Evolutionary conservation across 2,329 filamentous ascomycete genomes (phyloP), one percentile per base, ranked within the genome.

Genomic region (Hypoxylon sp.): DNA sequence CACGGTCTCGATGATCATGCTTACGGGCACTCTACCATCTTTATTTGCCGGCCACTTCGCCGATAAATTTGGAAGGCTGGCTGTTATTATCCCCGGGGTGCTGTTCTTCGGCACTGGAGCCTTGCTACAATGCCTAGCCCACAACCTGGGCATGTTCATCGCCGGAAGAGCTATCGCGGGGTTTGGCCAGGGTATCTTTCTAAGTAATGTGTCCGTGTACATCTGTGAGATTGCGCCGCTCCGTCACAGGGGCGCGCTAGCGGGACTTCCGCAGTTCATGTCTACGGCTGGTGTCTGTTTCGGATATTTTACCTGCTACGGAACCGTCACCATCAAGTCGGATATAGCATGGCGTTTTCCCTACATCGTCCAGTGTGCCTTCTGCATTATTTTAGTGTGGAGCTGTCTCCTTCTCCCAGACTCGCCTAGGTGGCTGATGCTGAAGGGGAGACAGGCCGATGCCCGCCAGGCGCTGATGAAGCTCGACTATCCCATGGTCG

Each of bases 241-340:
- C 0, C 75, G 74, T 3, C 73, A 77, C 3, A 76, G 87, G 26
- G 87, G 86, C 0, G 76, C 79, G 0, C 71, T 89, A 1, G 80
- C 82, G 0, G 82, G 83, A 0, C 73, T 83, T 3, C 83, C 85
- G 0, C 86, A 89, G 65, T 77, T 88, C 50, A 71, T 85, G 46
- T 79, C 80, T 2, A 82, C 81, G 0, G 50, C 81, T 1, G 86
- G 84, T 0, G 72, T 89, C 2, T 82, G 82, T 8, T 48, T 79
- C 0, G 87, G 87, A 0, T 89, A 86, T 66, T 89, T 90, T 67
- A 81, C 80, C 8, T 88, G 85, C 72, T 89, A 89, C 65, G 85
- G 84, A 6, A 84, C 80, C 20, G 77, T 82, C 0, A 69, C 74
- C 1, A 77, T 87, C 6, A 37, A 74, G 1, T 81, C 79, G 2